Evolutionary conservation across 345 rosid genomes (phyloP).

Genomic region (Pistacia integerrima): DNA sequence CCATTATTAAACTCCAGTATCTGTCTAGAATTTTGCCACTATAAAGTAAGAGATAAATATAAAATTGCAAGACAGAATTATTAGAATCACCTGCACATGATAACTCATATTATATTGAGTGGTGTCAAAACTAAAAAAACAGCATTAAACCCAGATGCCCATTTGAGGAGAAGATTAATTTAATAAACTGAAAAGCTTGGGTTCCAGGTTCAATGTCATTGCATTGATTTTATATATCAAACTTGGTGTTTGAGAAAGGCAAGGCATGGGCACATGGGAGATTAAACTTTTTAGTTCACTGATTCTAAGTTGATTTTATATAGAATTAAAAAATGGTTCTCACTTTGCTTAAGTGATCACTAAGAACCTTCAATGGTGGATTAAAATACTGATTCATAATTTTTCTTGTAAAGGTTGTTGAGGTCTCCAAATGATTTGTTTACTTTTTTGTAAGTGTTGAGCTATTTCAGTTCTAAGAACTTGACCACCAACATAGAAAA

Average conservation of each 20-base stretch:
- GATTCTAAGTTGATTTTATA: not conserved
- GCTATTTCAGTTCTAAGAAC: too few species aligned
- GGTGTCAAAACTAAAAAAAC: not conserved
- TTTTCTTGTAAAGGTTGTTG: not conserved
- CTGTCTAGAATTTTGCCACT: not conserved
- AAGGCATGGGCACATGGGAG: not conserved
- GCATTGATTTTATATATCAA: not conserved
- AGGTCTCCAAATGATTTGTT: not conserved
- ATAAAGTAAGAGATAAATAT: not conserved
- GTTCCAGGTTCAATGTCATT: slow-evolving; percentile 7
- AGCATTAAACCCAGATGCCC: not conserved
- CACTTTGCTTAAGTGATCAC: not conserved
- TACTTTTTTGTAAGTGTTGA: too few species aligned
- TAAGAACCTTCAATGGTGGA: not conserved
- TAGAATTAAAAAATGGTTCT: not conserved
- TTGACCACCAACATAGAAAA: too few species aligned
- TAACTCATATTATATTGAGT: not conserved
- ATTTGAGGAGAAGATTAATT: not conserved
- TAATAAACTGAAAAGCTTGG: not conserved
- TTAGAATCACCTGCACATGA: not conserved
- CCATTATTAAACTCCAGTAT: too few species aligned
- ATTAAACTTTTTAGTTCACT: not conserved
- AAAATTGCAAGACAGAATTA: not conserved
- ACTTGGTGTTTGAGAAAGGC: not conserved
- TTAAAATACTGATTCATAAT: not conserved